Base-by-base conservation (phyloP, 2,329 filamentous ascomycete genomes). In the Tricladium varicosporioides region DNA sequence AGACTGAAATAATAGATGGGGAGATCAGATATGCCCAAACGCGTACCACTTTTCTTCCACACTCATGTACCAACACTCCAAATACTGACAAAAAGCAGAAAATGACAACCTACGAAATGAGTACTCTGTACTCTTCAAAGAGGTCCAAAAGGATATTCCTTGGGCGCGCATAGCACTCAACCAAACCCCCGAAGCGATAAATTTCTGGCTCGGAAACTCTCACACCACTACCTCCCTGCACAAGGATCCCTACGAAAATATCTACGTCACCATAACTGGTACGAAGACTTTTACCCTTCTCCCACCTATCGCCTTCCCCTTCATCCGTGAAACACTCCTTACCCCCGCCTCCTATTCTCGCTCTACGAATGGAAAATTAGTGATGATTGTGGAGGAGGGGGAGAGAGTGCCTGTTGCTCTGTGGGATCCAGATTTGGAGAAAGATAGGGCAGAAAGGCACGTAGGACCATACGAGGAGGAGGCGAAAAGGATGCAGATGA, bases 231-330 rank as follows among this genome's bases (percentile, higher is more conserved):
- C 89, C 0, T 86, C 87, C 0, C 71, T 92, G 53, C 91, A 94
- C 74, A 89, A 88, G 67, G 91, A 94, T 73, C 89, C 89, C 66
- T 93, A 92, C 71, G 89, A 94, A 71, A 94, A 94, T 69, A 80
- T 94, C 0, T 94, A 92, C 70, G 87, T 91, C 1, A 89, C 93
- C 67, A 72, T 93, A 13, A 71, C 84, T 0, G 91, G 90, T 0
- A 74, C 75, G 55, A 94, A 94, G 70, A 84, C 89, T 63, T 94
- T 94, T 64, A 80, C 86, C 0, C 76, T 94, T 1, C 72, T 94
- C 1, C 87, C 90, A n/a, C 85, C 89, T 0, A 71, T 88, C 1
- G 88, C 84, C 60, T 81, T 86, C 63, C 78, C 87, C 0, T 88
- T 86, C 60, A 84, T 92, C 45, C 83, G 84, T 57, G 90, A 93